Evolutionary conservation across 352 stramenopile species (phyloP), one percentile per base, ranked within the genome.

Genomic region (Pythium aristosporum): DNA sequence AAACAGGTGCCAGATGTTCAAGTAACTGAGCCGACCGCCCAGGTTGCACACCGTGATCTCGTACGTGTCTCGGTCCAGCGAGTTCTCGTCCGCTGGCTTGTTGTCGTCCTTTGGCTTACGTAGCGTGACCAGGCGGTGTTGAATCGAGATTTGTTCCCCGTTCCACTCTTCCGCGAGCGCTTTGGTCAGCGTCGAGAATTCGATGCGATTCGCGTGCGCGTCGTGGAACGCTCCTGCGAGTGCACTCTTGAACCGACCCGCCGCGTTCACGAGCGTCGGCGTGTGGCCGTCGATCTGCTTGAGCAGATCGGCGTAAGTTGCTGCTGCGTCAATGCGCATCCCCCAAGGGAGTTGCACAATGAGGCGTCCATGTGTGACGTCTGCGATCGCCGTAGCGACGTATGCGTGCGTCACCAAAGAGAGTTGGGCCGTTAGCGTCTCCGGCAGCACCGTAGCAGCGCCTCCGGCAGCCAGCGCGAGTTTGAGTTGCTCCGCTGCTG

Each of bases 91-190:
- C 10, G 2, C 13, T 0, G 1, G 13, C 41, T 8, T 15, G 41
- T n/a, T 10, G 2, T 1, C 5, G 1, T 1, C 3, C 1, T 10
- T 1, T 46, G 13, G 10, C 2, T 10, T 1, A 2, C 21, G 3
- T 10, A 46, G 16, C 1, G 1, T 7, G 41, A 46, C 18, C 7
- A 46, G 7, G 13, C 41, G 41, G 1, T 10, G 1, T 21, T 46
- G 3, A 5, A 46, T 46, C 0, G 41, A 1, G 1, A 46, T 3
- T 15, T 21, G 13, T 10, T 8, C 41, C 0, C 41, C 41, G 2
- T 1, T 10, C 41, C 41, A 46, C 21, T 46, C 41, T 1, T 21
- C 15, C 6, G 10, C 41, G 1, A 21, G 2, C 1, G 41, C 4
- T 15, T 46, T 46, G 10, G 41, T 21, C 6, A 20, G 1, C 41